A percentile compares a stretch with the other conserved stretches of the same genome.
phyloP scores from a whole-genome alignment of 805 yeast genomes.

The Candida mattraensis region DNA sequence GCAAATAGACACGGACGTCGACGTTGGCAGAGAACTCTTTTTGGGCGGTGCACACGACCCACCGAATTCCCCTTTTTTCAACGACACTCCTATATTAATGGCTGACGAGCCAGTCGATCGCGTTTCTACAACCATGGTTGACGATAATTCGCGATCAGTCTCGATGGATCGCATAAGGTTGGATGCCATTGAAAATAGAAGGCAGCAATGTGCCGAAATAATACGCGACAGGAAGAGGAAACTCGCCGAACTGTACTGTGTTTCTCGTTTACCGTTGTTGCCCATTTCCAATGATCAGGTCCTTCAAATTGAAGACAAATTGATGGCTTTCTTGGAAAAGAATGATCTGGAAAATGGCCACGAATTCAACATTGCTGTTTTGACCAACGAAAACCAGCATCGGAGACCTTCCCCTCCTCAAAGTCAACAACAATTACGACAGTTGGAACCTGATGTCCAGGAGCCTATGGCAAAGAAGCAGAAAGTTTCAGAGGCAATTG shows the following conservation, averaged over 20 bases:
- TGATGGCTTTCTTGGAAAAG: constrained; percentile 46
- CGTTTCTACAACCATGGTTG: no score
- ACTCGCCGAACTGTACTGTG: constrained; percentile 60
- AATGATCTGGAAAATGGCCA: constrained; percentile 52
- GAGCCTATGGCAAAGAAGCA: constrained; percentile 16
- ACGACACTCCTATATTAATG: no score
- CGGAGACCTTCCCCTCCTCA: constrained; percentile 32
- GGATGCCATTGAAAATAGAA: constrained; percentile 46
- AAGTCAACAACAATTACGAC: constrained; percentile 6
- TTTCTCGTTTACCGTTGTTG: constrained; percentile 51
- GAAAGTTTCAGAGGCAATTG: constrained; percentile 8
- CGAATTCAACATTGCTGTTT: constrained; percentile 36
- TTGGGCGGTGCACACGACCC: constrained; percentile 14
- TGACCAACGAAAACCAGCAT: constrained; percentile 35
- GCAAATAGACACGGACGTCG: constrained; percentile 9
- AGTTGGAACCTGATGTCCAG: constrained; percentile 7
- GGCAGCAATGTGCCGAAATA: constrained; percentile 43
- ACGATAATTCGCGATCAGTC: no score
- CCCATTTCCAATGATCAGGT: constrained; percentile 41
- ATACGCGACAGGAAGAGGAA: constrained; percentile 54
- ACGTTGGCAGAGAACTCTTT: constrained; percentile 1
- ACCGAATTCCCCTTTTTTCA: no score
- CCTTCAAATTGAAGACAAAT: constrained; percentile 39
- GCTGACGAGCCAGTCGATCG: no score
- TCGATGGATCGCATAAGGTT: constrained; percentile 43